Conservation (phyloP, 208 protist species). For the Acanthamoeba polyphaga region DNA sequence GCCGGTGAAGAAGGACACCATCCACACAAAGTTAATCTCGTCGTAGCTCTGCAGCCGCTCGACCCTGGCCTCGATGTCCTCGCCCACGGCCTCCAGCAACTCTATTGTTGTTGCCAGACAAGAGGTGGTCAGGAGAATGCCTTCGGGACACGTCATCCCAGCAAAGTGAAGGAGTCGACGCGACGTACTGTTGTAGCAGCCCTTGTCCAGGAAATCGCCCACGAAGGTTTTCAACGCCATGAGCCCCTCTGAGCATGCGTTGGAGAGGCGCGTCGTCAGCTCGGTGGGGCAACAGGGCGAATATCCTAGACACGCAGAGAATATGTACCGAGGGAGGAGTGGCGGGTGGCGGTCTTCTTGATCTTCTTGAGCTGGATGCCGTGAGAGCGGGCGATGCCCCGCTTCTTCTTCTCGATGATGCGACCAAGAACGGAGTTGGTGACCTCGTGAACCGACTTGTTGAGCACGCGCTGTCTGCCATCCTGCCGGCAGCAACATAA, state of each 20-base stretch:
- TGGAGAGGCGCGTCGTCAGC: neutral
- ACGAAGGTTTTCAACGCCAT: slow-evolving; percentile 41
- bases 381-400: neutral
- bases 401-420: slow-evolving; percentile 67
- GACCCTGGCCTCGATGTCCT: slow-evolving; percentile 17
- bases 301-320: neutral
- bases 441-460: slow-evolving; percentile 57
- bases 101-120: neutral
- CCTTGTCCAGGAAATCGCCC: slow-evolving; percentile 21
- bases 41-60: slow-evolving; percentile 13
- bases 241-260: slow-evolving; percentile 5
- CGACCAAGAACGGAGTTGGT: slow-evolving; percentile 21
- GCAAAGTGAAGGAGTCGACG: neutral
- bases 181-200: slow-evolving; percentile 60
- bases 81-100: slow-evolving; percentile 24
- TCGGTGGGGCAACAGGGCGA: neutral
- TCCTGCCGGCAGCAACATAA: neutral
- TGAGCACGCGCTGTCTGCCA: slow-evolving; percentile 24
- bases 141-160: neutral
- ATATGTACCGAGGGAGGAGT: slow-evolving; percentile 26
- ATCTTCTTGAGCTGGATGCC: slow-evolving; percentile 61
- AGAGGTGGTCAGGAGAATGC: neutral
- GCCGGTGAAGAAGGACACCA: slow-evolving; percentile 60
- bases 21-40: slow-evolving; percentile 52
- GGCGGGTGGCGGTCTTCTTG: slow-evolving; percentile 17